Evolutionary conservation across 257 asterid genomes (phyloP).

Genomic region (Anisodus tanguticus): DNA sequence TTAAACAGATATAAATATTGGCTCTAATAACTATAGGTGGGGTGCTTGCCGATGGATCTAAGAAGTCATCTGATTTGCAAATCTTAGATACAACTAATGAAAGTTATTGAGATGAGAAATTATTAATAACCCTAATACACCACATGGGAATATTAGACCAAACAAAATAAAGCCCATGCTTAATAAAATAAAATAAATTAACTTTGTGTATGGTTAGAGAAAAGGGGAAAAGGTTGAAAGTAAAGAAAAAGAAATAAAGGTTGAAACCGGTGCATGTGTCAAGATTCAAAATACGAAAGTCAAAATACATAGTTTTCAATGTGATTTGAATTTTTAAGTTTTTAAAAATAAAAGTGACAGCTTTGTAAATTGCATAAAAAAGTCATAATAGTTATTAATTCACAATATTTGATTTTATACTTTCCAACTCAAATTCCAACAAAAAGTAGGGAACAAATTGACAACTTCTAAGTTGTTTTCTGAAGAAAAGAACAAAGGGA

Average conservation of each 20-base stretch:
- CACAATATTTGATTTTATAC: conserved; percentile 5
- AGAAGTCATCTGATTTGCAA: not conserved
- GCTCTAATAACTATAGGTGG: not conserved
- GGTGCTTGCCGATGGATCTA: not conserved
- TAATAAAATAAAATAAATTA: not conserved
- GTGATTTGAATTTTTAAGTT: not conserved
- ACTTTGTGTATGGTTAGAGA: not conserved
- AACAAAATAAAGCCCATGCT: conserved; percentile 21
- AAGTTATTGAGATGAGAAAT: not conserved
- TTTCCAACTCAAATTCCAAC: conserved; percentile 21
- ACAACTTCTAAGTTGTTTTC: not conserved
- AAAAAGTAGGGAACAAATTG: conserved; percentile 12
- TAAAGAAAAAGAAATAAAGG: not conserved
- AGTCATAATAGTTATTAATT: too few relatives aligned
- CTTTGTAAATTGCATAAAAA: too few relatives aligned
- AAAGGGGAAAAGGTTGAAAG: not conserved
- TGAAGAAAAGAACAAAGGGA: conserved; percentile 14
- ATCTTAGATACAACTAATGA: not conserved
- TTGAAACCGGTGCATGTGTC: not conserved
- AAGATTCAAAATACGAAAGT: not conserved
- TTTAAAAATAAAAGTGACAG: too few relatives aligned
- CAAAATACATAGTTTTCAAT: not conserved
- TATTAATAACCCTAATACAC: conserved; percentile 9
- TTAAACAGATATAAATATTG: not conserved
- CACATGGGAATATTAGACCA: conserved; percentile 21